Conservation (phyloP, 2,329 filamentous ascomycete species). For the Corynespora cassiicola region DNA sequence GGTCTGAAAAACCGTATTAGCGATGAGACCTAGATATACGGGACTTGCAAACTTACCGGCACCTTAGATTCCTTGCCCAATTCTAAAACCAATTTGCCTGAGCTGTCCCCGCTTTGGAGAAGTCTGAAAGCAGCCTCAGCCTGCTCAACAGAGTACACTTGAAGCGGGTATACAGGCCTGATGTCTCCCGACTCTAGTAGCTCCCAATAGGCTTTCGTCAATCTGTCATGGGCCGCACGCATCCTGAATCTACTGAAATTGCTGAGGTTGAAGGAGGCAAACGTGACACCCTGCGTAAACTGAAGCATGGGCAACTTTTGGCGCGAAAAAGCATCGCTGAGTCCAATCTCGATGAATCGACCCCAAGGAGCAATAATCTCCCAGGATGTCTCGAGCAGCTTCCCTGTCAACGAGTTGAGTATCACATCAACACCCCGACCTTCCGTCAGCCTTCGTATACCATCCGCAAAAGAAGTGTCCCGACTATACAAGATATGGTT, state of each 20-base stretch:
- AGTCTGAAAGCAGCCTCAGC: slow-evolving; percentile 12
- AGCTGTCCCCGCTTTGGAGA: slow-evolving; percentile 13
- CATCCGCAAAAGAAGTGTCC: slow-evolving; percentile 32
- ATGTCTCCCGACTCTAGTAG: slow-evolving; percentile 2
- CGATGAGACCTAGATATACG: neutral
- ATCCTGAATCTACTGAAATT: neutral
- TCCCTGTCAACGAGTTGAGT: slow-evolving; percentile 38
- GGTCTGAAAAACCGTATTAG: too few species aligned
- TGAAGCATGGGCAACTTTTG: slow-evolving; percentile 3
- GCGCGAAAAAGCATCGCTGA: slow-evolving; percentile 2
- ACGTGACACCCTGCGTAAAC: slow-evolving; percentile 4
- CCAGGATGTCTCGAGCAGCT: slow-evolving; percentile 30
- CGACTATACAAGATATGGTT: slow-evolving; percentile 41
- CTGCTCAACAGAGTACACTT: slow-evolving; percentile 8
- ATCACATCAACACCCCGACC: slow-evolving; percentile 42
- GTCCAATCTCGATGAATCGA: slow-evolving; percentile 34
- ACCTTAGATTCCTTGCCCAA: slow-evolving; percentile 11
- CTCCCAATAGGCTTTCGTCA: slow-evolving; percentile 1
- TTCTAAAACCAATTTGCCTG: slow-evolving; percentile 16
- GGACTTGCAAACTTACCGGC: slow-evolving; percentile 9
- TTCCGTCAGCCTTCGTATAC: slow-evolving; percentile 27
- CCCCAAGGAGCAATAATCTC: slow-evolving; percentile 36
- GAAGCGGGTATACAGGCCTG: slow-evolving; percentile 5
- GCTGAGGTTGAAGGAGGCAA: slow-evolving; percentile 1
- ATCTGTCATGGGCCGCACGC: neutral